Percentiles rank a stretch among this genome's conserved stretches.
These are phyloP conservation scores for Clarireedia sp. DNA, from an alignment of 2,329 filamentous ascomycete species.

Conservation along the genomic window DNA sequence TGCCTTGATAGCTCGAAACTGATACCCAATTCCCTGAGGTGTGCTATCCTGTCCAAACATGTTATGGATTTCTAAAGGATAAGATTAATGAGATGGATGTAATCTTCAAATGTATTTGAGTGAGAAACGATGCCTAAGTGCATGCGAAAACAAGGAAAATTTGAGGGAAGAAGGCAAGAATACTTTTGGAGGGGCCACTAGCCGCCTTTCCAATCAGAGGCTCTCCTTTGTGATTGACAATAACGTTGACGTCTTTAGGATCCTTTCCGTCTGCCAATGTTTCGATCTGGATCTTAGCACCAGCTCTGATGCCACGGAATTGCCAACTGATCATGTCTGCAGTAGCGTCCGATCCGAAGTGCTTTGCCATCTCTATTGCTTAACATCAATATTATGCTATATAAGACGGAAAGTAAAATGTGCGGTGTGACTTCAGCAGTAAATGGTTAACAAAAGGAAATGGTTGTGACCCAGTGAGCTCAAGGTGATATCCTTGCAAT, in stretches of 20 bases:
- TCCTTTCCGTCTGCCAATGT: constrained; percentile 27
- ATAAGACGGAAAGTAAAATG: neutral
- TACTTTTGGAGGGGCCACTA: neutral
- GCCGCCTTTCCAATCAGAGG: neutral
- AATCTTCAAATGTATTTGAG: too few relatives aligned
- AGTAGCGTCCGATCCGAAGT: constrained; percentile 10
- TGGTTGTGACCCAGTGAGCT: neutral
- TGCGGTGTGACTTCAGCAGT: neutral
- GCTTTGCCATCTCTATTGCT: constrained; percentile 10
- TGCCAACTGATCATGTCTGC: constrained; percentile 42
- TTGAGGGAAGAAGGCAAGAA: neutral
- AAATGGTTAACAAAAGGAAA: neutral
- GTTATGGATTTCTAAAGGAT: neutral
- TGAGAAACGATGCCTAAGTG: neutral
- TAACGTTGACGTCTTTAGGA: constrained; percentile 7
- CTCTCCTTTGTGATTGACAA: constrained; percentile 9
- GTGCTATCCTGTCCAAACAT: constrained; percentile 49
- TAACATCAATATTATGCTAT: constrained; percentile 9
- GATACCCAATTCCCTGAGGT: constrained; percentile 49
- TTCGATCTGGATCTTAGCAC: constrained; percentile 40
- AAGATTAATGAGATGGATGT: neutral
- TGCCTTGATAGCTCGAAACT: constrained; percentile 49
- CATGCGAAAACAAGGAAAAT: neutral
- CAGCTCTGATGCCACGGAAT: constrained; percentile 46
- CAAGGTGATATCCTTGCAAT: constrained; percentile 19